A percentile compares a stretch with the other conserved stretches of the same genome.
Evolutionary conservation across 257 asterid species (phyloP).

Genomic region (Penstemon newberryi): DNA sequence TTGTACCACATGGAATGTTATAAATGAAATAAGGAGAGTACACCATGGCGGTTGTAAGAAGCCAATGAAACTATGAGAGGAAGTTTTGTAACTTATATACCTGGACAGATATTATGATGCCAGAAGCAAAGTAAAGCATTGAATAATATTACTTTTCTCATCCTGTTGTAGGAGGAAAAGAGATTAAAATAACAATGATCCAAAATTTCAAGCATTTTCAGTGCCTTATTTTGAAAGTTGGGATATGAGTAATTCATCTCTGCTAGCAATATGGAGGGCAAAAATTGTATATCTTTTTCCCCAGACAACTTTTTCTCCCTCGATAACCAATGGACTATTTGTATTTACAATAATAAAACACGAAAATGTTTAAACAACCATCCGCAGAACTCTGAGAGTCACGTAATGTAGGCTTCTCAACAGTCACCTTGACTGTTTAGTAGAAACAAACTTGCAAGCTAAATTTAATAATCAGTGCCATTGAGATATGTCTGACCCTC

Average conservation of each 20-base stretch:
- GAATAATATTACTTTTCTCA: not conserved
- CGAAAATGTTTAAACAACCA: slow-evolving; percentile 2
- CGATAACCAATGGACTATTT: slow-evolving; percentile 4
- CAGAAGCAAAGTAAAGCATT: not conserved
- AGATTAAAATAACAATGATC: slow-evolving; percentile 5
- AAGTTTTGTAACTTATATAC: slow-evolving; percentile 4
- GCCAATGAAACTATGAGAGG: slow-evolving; percentile 7
- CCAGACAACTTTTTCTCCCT: slow-evolving; percentile 8
- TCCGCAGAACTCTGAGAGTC: slow-evolving; percentile 17
- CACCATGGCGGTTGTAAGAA: not conserved
- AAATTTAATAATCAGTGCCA: slow-evolving; percentile 12
- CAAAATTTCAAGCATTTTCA: not conserved
- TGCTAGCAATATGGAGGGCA: not conserved
- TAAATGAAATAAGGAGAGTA: not conserved
- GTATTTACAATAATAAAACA: not conserved
- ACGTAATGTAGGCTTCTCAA: not conserved
- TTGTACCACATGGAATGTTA: not conserved
- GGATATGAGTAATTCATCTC: not conserved
- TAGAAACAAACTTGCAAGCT: slow-evolving; percentile 6
- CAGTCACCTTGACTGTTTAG: not conserved
- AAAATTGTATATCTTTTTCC: not conserved
- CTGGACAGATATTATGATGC: slow-evolving; percentile 15
- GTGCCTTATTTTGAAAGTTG: not conserved
- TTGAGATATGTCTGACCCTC: not conserved
- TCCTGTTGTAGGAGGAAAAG: slow-evolving; percentile 5